Evolutionary conservation across 495 filamentous ascomycete genomes (phyloP).

Genomic region (Tuber brumale): DNA sequence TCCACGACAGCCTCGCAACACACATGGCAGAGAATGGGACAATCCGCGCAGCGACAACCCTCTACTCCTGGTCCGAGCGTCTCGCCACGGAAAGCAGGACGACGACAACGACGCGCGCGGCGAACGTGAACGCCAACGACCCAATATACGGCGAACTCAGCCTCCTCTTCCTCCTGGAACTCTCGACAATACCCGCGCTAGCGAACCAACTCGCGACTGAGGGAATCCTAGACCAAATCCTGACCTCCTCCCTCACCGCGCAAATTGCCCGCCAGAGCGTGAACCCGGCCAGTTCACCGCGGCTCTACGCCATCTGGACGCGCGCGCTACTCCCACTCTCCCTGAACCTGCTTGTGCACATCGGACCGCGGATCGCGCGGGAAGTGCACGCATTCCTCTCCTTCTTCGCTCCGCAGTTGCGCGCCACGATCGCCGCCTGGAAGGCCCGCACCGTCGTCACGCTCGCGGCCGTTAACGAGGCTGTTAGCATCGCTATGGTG

Average conservation of each 20-base stretch:
- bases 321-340: slow-evolving; percentile 79
- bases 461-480: slow-evolving; percentile 36
- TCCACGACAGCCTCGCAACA: slow-evolving; percentile 55
- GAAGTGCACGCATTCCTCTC: slow-evolving; percentile 75
- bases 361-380: slow-evolving; percentile 68
- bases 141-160: slow-evolving; percentile 91
- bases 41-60: slow-evolving; percentile 70
- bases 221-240: slow-evolving; percentile 67
- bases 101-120: background rate
- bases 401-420: slow-evolving; percentile 34
- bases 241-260: slow-evolving; percentile 65
- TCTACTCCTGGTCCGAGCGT: slow-evolving; percentile 92
- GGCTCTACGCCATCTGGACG: slow-evolving; percentile 76
- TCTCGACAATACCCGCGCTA: slow-evolving; percentile 71
- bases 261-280: slow-evolving; percentile 64
- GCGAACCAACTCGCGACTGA: slow-evolving; percentile 87
- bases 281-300: slow-evolving; percentile 52
- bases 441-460: slow-evolving; percentile 27
- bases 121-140: slow-evolving; percentile 56
- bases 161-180: slow-evolving; percentile 76
- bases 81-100: slow-evolving; percentile 44
- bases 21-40: slow-evolving; percentile 59
- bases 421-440: slow-evolving; percentile 28
- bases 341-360: slow-evolving; percentile 78
- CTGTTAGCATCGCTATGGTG: slow-evolving; percentile 37